A percentile compares a stretch with the other conserved stretches of the same genome.
phyloP scores from a whole-genome alignment of 2,329 filamentous ascomycete genomes.

The Neonectria sp. region DNA sequence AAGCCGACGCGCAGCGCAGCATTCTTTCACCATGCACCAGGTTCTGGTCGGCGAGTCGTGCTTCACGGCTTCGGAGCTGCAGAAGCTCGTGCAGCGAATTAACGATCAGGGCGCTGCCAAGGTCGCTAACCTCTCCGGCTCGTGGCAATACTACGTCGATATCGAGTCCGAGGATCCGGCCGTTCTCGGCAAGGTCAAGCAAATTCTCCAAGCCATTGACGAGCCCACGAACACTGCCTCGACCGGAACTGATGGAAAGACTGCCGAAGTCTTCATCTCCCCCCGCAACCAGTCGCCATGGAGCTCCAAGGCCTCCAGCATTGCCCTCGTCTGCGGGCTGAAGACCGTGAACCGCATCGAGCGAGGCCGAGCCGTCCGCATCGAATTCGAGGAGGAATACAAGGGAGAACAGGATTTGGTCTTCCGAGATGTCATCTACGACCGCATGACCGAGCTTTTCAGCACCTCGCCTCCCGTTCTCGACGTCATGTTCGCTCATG shows the following conservation, averaged over 20 bases:
- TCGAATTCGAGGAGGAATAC: conserved; percentile 68
- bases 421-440: conserved; percentile 82
- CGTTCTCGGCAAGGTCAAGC: conserved; percentile 61
- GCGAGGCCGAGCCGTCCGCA: conserved; percentile 84
- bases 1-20: conserved; percentile 39
- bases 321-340: conserved; percentile 92
- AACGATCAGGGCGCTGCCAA: conserved; percentile 60
- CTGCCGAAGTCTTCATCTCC: conserved; percentile 78
- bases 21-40: conserved; percentile 52
- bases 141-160: conserved; percentile 78
- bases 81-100: conserved; percentile 62
- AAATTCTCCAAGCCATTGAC: conserved; percentile 61
- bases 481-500: conserved; percentile 83
- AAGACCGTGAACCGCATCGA: conserved; percentile 84
- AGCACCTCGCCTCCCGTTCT: conserved; percentile 77
- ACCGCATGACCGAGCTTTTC: conserved; percentile 96
- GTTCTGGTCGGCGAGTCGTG: conserved; percentile 62
- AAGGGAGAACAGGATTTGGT: conserved; percentile 64
- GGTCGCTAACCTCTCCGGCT: conserved; percentile 65
- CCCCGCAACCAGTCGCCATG: conserved; percentile 94
- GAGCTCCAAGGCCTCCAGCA: conserved; percentile 96
- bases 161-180: conserved; percentile 59
- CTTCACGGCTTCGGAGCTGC: conserved; percentile 62
- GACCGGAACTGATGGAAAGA: conserved; percentile 57
- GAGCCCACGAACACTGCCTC: conserved; percentile 45